phyloP scores from a whole-genome alignment of 345 rosid genomes.

The Aegle marmelos region DNA sequence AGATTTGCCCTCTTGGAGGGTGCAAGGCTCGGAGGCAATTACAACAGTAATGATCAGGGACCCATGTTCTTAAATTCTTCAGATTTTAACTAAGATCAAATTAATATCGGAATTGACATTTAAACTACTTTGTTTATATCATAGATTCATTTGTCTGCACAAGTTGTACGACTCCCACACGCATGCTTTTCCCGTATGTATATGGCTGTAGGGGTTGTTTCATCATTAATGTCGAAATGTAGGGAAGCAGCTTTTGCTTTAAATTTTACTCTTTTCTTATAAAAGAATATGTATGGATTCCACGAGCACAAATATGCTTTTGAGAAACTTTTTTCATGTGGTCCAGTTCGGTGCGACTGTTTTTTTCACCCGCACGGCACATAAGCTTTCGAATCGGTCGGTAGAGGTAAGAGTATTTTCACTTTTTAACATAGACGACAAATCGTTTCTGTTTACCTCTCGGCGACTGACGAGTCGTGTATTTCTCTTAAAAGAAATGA shows the following conservation, averaged over 20 bases:
- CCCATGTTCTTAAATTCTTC: conserved; percentile 16
- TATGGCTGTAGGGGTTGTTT: not conserved
- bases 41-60: not conserved
- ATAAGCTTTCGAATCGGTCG: too few species aligned
- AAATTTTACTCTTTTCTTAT: not conserved
- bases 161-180: not conserved
- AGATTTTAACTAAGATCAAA: not conserved
- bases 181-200: not conserved
- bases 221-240: not conserved
- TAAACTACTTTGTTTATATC: not conserved
- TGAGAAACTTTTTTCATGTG: not conserved
- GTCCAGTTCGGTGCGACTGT: not conserved
- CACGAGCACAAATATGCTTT: not conserved
- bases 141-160: not conserved
- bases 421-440: not conserved
- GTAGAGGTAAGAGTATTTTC: too few species aligned
- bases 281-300: not conserved
- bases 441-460: not conserved
- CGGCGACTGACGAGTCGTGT: not conserved
- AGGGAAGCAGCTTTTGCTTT: not conserved
- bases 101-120: not conserved
- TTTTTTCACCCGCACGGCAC: not conserved
- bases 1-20: conserved; percentile 44
- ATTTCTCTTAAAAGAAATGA: not conserved
- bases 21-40: conserved; percentile 3